Percentiles rank a stretch among this genome's conserved stretches.
Conservation (phyloP, 2,329 filamentous ascomycete genomes). For the Anthostomella pinea region DNA sequence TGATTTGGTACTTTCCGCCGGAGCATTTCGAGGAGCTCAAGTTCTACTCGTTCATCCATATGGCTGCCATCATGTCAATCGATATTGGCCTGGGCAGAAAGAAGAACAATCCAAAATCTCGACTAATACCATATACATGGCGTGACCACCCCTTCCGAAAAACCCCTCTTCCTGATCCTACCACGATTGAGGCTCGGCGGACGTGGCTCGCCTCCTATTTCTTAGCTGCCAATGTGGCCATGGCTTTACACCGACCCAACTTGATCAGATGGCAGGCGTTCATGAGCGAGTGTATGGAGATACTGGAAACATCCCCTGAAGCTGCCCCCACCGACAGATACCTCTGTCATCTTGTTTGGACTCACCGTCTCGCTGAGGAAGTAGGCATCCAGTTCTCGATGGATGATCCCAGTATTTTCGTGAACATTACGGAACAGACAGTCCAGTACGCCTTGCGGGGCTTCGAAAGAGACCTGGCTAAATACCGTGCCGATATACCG, state of each 20-base stretch:
- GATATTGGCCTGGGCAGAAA: slow-evolving; percentile 69
- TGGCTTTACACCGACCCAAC: slow-evolving; percentile 60
- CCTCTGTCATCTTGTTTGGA: slow-evolving; percentile 58
- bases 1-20: slow-evolving; percentile 84
- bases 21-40: slow-evolving; percentile 83
- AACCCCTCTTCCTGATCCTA: slow-evolving; percentile 47
- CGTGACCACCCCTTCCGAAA: slow-evolving; percentile 42
- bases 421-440: slow-evolving; percentile 59
- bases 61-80: slow-evolving; percentile 77
- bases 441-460: slow-evolving; percentile 62
- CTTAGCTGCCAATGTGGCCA: slow-evolving; percentile 56
- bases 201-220: slow-evolving; percentile 61
- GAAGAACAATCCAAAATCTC: slow-evolving; percentile 34
- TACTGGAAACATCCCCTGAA: slow-evolving; percentile 52
- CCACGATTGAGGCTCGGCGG: slow-evolving; percentile 52
- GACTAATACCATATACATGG: slow-evolving; percentile 38
- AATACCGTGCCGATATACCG: slow-evolving; percentile 55
- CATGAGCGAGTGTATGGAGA: slow-evolving; percentile 57
- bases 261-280: slow-evolving; percentile 59
- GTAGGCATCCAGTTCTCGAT: slow-evolving; percentile 63
- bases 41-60: slow-evolving; percentile 83
- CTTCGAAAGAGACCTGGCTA: slow-evolving; percentile 63
- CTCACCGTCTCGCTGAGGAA: slow-evolving; percentile 65
- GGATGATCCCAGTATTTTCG: slow-evolving; percentile 57
- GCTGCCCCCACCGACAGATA: slow-evolving; percentile 55